These are phyloP conservation scores for Escovopsis sp. DNA, from an alignment of 2,329 filamentous ascomycete species.

Conservation along the genomic window DNA sequence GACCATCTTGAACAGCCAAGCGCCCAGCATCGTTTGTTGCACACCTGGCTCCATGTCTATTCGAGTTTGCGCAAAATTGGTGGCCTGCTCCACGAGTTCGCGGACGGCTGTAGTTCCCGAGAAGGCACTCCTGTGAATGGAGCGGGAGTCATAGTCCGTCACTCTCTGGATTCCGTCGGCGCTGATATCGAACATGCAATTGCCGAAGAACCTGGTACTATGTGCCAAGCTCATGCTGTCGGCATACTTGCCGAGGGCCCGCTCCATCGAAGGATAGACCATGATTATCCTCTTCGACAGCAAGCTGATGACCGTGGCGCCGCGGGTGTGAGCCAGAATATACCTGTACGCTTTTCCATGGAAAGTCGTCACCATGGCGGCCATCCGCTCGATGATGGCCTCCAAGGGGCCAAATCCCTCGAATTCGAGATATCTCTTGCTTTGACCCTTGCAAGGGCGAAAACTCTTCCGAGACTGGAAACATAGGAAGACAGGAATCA, in stretches of 20 bases:
- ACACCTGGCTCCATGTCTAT: conserved; percentile 9
- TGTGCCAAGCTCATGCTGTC: conserved; percentile 17
- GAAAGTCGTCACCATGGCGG: background rate
- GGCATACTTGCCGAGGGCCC: conserved; percentile 13
- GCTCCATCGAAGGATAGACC: conserved; percentile 15
- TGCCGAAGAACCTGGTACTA: conserved; percentile 16
- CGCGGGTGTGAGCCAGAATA: background rate
- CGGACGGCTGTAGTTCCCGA: conserved; percentile 10
- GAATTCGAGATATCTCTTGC: background rate
- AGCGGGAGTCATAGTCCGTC: conserved; percentile 14
- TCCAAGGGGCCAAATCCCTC: background rate
- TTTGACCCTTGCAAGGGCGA: background rate
- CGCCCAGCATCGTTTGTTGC: conserved; percentile 11
- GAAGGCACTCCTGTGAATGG: conserved; percentile 15
- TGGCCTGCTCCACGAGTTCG: conserved; percentile 11
- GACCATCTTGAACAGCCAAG: conserved; percentile 16
- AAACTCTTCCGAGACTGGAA: background rate
- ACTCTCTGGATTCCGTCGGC: conserved; percentile 11
- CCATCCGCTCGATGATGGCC: background rate
- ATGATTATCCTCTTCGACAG: conserved; percentile 15
- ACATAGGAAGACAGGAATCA: background rate
- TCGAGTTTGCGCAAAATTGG: conserved; percentile 9
- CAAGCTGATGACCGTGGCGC: conserved; percentile 16
- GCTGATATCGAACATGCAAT: conserved; percentile 13
- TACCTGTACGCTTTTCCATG: background rate